Evolutionary conservation across 257 asterid species (phyloP), one percentile per base, ranked within the genome.

Genomic region (Gentiana straminea): DNA sequence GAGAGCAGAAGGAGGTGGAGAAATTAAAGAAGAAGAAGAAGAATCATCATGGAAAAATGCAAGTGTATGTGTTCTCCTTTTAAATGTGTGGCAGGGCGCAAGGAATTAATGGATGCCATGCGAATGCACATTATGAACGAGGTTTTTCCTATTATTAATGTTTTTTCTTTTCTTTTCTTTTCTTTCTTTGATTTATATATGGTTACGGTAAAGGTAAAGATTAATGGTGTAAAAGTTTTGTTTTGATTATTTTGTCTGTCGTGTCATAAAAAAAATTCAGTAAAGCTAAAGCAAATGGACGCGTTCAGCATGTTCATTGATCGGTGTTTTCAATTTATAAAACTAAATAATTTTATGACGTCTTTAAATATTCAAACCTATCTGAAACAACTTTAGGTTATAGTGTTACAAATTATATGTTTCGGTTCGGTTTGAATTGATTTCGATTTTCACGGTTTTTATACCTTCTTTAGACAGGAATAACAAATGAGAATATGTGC

Each of bases 191-290:
- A 33, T 7, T 2, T 1, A 4, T n/a, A 13, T n/a, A 2, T 13
- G 32, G 7, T n/a, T 2, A 2, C 33, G 53, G 8, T 2, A 3
- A 50, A n/a, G 53, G 8, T 2, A 3, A 50, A n/a, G 39, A 64
- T 49, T 57, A 46, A 43, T 51, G 57, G 59, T 35, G 58, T 13
- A 24, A 24, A 24, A 24, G 24, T 24, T 24, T 24, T 24, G 24
- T 52, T 53, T 47, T 48, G 55, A 62, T 32, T 9, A 45, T 34
- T 60, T 54, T 47, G 48, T 53, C 34, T 60, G 53, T 60, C 43
- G 70, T 73, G 68, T 75, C 86, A 76, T 77, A 79, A 24, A 24
- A 24, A 24, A 24, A 24, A 24, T 24, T 24, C 24, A 24, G 24
- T 24, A 24, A 24, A 24, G 24, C 24, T 24, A 24, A 24, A 24